A percentile compares a stretch with the other conserved stretches of the same genome.
Evolutionary conservation across 495 filamentous ascomycete species (phyloP).

Genomic region (Talaromyces thailandensis): DNA sequence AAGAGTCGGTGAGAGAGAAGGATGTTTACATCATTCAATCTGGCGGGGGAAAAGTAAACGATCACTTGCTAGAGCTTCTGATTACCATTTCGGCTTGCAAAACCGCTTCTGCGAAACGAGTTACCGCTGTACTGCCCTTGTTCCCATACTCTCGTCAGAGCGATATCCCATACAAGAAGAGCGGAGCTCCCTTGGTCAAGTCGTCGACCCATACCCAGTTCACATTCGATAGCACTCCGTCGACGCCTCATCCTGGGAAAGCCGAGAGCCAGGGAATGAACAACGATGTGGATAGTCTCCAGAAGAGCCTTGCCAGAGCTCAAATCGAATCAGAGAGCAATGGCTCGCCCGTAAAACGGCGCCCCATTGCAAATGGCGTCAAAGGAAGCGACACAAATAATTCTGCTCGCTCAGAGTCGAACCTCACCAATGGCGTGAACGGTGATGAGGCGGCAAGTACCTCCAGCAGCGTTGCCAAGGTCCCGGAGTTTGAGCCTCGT

Average conservation of each 20-base stretch:
- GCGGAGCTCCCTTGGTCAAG: slow-evolving; percentile 77
- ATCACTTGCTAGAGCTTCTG: slow-evolving; percentile 89
- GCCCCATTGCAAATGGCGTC: slow-evolving; percentile 24
- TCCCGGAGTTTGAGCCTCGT: slow-evolving; percentile 61
- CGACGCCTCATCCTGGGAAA: slow-evolving; percentile 67
- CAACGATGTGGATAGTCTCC: slow-evolving; percentile 54
- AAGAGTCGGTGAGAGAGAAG: slow-evolving; percentile 92
- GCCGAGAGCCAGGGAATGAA: slow-evolving; percentile 51
- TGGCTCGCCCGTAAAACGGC: slow-evolving; percentile 31
- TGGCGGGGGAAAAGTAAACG: slow-evolving; percentile 84
- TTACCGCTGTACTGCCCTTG: slow-evolving; percentile 89
- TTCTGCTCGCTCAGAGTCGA: slow-evolving; percentile 39
- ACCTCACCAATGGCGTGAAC: slow-evolving; percentile 22
- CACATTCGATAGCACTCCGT: slow-evolving; percentile 87
- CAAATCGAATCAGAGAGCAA: slow-evolving; percentile 36
- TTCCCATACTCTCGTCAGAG: slow-evolving; percentile 95
- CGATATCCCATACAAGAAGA: slow-evolving; percentile 92
- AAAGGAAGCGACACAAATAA: slow-evolving; percentile 55
- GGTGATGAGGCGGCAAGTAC: slow-evolving; percentile 44
- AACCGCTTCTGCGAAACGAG: slow-evolving; percentile 81
- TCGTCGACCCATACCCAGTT: slow-evolving; percentile 56
- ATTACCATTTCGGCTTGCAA: slow-evolving; percentile 97
- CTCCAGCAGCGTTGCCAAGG: slow-evolving; percentile 33
- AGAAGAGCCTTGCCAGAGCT: slow-evolving; percentile 55
- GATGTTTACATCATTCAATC: slow-evolving; percentile 97